These are phyloP conservation scores for Polyporus tsugae DNA, from an alignment of 1,284 basidiomycete species.

Conservation along the genomic window DNA sequence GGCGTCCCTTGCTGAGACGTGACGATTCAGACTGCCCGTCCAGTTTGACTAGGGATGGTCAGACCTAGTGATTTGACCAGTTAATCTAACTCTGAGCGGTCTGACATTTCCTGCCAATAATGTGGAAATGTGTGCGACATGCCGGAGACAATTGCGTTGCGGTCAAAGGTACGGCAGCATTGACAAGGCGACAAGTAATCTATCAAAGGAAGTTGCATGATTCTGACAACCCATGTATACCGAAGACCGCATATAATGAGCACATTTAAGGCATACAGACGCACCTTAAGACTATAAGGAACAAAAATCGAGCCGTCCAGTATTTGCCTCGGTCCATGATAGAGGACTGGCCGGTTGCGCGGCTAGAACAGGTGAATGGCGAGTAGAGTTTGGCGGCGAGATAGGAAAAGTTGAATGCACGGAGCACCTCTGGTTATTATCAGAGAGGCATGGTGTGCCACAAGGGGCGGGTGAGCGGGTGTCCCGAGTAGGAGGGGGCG, in stretches of 20 bases:
- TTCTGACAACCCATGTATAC: not conserved
- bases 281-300: not conserved
- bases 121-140: no score
- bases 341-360: not conserved
- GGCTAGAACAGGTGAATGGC: not conserved
- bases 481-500: constrained; percentile 8
- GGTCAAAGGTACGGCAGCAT: not conserved
- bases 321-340: not conserved
- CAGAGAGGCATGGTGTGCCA: not conserved
- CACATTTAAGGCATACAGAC: not conserved
- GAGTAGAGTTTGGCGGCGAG: not conserved
- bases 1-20: no score
- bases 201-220: not conserved
- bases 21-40: no score
- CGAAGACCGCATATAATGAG: not conserved
- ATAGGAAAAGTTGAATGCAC: not conserved
- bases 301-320: not conserved
- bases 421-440: constrained; percentile 14
- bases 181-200: not conserved
- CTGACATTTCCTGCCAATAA: no score
- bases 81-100: no score
- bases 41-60: no score
- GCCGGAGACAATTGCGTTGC: no score
- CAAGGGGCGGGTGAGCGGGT: not conserved
- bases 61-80: no score